Evolutionary conservation across 2,329 filamentous ascomycete genomes (phyloP), one percentile per base, ranked within the genome.

Genomic region (Cytospora piceicola): DNA sequence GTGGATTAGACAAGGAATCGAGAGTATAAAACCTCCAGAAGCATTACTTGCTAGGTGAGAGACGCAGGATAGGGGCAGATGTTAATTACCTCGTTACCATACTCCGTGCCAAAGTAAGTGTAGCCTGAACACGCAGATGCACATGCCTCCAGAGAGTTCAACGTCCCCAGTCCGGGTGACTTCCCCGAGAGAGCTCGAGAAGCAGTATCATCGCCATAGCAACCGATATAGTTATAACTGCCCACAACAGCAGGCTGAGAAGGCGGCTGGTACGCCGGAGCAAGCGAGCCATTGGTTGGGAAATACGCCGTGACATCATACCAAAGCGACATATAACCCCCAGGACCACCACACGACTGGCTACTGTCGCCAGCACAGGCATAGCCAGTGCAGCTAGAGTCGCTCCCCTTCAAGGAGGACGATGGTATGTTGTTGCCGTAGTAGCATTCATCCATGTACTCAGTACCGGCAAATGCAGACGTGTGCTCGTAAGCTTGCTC

Each of bases 241-340:
- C 61, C 58, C 49, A 71, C 53, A 3, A 65, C 61, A 3, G 59
- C 64, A 7, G 69, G 66, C 60, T 65, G 63, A 32, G 42, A 65
- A 20, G 68, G 60, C n/a, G 71, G 70, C n/a, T 68, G 57, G 62
- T 55, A 63, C 8, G 39, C 51, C 9, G 53, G 39, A 22, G 54
- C 61, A 14, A 58, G 61, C 14, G 62, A n/a, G 61, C 58, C 7
- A 52, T 56, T 42, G 58, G 61, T n/a, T 29, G 61, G 32, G 3
- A 58, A 5, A 68, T 62, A 11, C 66, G 69, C 72, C 15, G 65
- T 72, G 1, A 68, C 66, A 62, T 77, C 74, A 42, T 75, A 75
- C 62, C 73, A 76, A 29, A 75, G 56, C n/a, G 72, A 77, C 63
- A 77, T 68, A 56, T 72, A 77, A 3, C 70, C 72, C 3, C 72